Percentiles rank a stretch among this genome's conserved stretches.
These are phyloP conservation scores for Gracilaria gracilis DNA, from an alignment of 23 red algal species.

Conservation along the genomic window DNA sequence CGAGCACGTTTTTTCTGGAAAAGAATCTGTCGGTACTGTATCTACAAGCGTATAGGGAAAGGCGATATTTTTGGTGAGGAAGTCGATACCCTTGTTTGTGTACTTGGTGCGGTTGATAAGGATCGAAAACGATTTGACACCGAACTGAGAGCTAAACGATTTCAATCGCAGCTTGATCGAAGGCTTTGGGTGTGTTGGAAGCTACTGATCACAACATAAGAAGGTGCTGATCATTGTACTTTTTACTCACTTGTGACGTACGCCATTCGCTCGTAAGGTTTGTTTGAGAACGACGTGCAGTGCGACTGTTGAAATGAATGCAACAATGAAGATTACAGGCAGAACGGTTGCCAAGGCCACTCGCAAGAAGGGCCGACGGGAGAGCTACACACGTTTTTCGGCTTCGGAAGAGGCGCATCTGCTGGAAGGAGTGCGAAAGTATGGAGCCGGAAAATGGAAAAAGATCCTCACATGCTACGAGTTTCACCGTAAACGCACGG, in stretches of 20 bases:
- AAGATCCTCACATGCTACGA: constrained; percentile 64
- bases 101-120: too few species aligned
- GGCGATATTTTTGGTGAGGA: background rate
- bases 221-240: too few species aligned
- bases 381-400: constrained; percentile 75
- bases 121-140: background rate
- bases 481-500: constrained; percentile 83
- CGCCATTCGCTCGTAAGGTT: background rate
- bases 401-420: constrained; percentile 51
- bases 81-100: too few species aligned
- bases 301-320: background rate
- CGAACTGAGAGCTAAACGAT: too few species aligned
- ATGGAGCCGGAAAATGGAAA: constrained; percentile 83
- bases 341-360: background rate
- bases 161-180: too few species aligned
- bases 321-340: background rate
- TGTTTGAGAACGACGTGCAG: background rate
- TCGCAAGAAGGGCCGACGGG: constrained; percentile 38
- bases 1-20: background rate
- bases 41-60: background rate
- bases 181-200: background rate
- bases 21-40: too few species aligned
- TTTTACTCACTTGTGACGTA: too few species aligned
- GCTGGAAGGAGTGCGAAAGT: constrained; percentile 65
- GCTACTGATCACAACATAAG: too few species aligned